phyloP scores from a whole-genome alignment of 2,329 filamentous ascomycete genomes.

The Rhynchosporium secalis region DNA sequence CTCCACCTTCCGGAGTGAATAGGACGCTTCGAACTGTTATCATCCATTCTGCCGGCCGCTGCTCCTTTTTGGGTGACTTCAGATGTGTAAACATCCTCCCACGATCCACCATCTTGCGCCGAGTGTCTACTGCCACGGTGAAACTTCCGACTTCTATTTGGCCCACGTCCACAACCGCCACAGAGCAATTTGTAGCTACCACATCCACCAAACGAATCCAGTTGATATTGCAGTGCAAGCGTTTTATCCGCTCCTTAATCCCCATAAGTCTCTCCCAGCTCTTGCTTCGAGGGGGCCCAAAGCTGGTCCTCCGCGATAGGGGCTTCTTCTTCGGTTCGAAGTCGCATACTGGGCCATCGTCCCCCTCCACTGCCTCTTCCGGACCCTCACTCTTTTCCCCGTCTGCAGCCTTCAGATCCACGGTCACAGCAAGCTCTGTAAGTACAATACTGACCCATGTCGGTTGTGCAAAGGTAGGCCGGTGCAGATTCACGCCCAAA shows the following conservation, averaged over 20 bases:
- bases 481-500: conserved; percentile 82
- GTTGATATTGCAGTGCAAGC: conserved; percentile 79
- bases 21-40: conserved; percentile 81
- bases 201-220: conserved; percentile 91
- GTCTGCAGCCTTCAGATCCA: conserved; percentile 71
- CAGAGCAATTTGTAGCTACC: conserved; percentile 74
- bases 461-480: conserved; percentile 93
- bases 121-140: conserved; percentile 84
- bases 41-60: conserved; percentile 91
- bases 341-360: conserved; percentile 28
- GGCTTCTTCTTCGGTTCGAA: conserved; percentile 29
- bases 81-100: conserved; percentile 85
- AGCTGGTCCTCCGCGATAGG: conserved; percentile 31
- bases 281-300: conserved; percentile 56
- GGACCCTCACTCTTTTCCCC: conserved; percentile 40
- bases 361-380: conserved; percentile 35
- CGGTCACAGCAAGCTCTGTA: conserved; percentile 78
- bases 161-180: conserved; percentile 79
- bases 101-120: conserved; percentile 86
- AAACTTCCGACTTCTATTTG: conserved; percentile 82
- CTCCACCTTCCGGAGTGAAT: conserved; percentile 81
- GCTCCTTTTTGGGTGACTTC: conserved; percentile 60
- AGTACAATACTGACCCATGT: conserved; percentile 93
- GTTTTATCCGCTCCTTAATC: conserved; percentile 83
- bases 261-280: conserved; percentile 79